Evolutionary conservation across 228 moss, liverwort and hornwort species (phyloP).

Genomic region (Sphagnum magellanicum): DNA sequence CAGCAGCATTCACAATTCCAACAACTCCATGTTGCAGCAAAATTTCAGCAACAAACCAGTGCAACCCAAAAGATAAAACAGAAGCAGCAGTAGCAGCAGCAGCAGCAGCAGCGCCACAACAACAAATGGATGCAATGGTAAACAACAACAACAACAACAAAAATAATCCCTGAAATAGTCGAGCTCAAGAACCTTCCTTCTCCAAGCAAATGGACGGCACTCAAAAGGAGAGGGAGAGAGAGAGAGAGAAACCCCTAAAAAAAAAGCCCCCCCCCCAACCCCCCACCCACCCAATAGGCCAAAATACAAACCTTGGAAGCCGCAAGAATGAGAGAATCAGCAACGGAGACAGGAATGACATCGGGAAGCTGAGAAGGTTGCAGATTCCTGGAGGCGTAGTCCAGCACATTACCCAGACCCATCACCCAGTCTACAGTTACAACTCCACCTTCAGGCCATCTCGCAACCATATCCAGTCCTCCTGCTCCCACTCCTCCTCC

Average conservation of each 20-base stretch:
- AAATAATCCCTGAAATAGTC: no score
- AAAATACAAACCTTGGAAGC: slow-evolving; percentile 48
- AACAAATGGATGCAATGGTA: no score
- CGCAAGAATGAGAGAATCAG: slow-evolving; percentile 53
- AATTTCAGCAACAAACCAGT: no score
- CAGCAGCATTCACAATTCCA: no score
- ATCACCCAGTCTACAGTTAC: slow-evolving; percentile 68
- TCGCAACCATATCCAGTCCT: slow-evolving; percentile 3
- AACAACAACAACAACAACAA: no score
- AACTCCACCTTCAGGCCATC: slow-evolving; percentile 69
- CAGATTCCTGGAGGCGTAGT: slow-evolving; percentile 57
- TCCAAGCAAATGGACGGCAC: no score
- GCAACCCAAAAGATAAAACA: no score
- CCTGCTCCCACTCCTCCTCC: not conserved
- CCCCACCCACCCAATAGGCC: not conserved
- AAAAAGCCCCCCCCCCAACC: not conserved
- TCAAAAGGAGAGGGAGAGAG: no score
- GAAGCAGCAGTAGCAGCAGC: no score
- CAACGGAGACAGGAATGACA: slow-evolving; percentile 60
- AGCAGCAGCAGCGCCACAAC: no score
- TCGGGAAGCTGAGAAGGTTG: slow-evolving; percentile 62
- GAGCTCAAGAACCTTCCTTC: no score
- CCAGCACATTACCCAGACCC: slow-evolving; percentile 45
- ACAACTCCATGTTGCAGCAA: no score
- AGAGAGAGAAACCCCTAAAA: not conserved